Evolutionary conservation across 2,329 filamentous ascomycete species (phyloP).

Genomic region (Cyphellophora attinorum): DNA sequence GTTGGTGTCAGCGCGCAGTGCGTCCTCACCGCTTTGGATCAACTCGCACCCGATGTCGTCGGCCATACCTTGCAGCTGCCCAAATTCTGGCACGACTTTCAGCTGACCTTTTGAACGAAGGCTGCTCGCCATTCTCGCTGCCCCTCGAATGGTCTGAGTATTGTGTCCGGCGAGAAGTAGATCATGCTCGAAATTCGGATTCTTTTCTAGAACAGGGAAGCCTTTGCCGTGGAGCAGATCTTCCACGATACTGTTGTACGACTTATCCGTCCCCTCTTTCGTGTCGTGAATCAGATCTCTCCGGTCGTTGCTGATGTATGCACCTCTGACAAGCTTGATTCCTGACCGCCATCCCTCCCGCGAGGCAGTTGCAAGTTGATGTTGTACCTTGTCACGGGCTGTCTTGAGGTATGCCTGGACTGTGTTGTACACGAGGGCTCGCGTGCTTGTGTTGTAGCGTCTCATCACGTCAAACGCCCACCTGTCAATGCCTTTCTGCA

Average conservation of each 20-base stretch:
- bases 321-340: slow-evolving; percentile 45
- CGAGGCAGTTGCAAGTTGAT: slow-evolving; percentile 36
- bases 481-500: slow-evolving; percentile 42
- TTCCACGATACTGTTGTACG: slow-evolving; percentile 48
- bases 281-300: slow-evolving; percentile 35
- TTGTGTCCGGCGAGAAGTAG: slow-evolving; percentile 54
- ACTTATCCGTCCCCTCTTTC: slow-evolving; percentile 38
- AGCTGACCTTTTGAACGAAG: slow-evolving; percentile 38
- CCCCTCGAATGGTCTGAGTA: slow-evolving; percentile 41
- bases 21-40: slow-evolving; percentile 13
- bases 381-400: slow-evolving; percentile 33
- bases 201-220: slow-evolving; percentile 27
- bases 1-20: slow-evolving; percentile 20
- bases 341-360: slow-evolving; percentile 40
- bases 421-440: slow-evolving; percentile 39
- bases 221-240: slow-evolving; percentile 39
- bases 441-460: slow-evolving; percentile 35
- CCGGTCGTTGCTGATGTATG: slow-evolving; percentile 42
- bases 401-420: slow-evolving; percentile 45
- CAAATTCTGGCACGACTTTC: slow-evolving; percentile 47
- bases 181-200: slow-evolving; percentile 19
- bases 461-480: slow-evolving; percentile 47
- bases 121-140: slow-evolving; percentile 33
- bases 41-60: slow-evolving; percentile 69
- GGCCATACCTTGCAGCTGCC: slow-evolving; percentile 90